Evolutionary conservation across 495 filamentous ascomycete genomes (phyloP).

Genomic region (Xylona heveae): DNA sequence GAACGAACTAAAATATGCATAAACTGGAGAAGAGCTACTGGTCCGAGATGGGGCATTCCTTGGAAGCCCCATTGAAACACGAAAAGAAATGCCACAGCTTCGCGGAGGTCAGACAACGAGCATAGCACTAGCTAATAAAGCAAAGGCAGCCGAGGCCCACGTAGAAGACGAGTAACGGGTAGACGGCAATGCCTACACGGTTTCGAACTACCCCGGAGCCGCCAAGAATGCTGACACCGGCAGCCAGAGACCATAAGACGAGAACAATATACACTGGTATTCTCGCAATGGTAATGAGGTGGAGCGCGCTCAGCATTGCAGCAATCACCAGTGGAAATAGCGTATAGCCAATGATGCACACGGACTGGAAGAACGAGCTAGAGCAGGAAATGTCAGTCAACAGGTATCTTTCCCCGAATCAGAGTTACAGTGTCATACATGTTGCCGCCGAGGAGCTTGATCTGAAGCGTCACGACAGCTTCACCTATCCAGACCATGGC

Average conservation of each 20-base stretch:
- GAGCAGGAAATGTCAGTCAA: too few relatives aligned
- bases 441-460: slow-evolving; percentile 90
- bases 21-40: too few relatives aligned
- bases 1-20: too few relatives aligned
- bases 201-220: slow-evolving; percentile 91
- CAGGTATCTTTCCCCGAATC: too few relatives aligned
- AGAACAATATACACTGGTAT: slow-evolving; percentile 81
- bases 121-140: slow-evolving; percentile 57
- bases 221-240: slow-evolving; percentile 85
- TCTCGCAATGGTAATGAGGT: slow-evolving; percentile 51
- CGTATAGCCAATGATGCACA: slow-evolving; percentile 97
- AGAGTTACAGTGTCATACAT: too few relatives aligned
- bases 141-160: slow-evolving; percentile 80
- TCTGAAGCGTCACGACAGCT: slow-evolving; percentile 94
- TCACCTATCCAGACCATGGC: slow-evolving; percentile 92
- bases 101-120: slow-evolving; percentile 8
- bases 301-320: slow-evolving; percentile 63
- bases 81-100: too few relatives aligned
- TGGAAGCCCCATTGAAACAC: too few relatives aligned
- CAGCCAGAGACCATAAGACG: slow-evolving; percentile 79
- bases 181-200: slow-evolving; percentile 85
- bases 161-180: slow-evolving; percentile 92
- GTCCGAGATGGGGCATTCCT: too few relatives aligned
- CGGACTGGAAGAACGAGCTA: slow-evolving; percentile 91
- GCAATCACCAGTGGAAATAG: slow-evolving; percentile 97